A percentile compares a stretch with the other conserved stretches of the same genome.
Conservation (phyloP, 192 early-diverging fungal species). For the Entophlyctis luteolus region DNA sequence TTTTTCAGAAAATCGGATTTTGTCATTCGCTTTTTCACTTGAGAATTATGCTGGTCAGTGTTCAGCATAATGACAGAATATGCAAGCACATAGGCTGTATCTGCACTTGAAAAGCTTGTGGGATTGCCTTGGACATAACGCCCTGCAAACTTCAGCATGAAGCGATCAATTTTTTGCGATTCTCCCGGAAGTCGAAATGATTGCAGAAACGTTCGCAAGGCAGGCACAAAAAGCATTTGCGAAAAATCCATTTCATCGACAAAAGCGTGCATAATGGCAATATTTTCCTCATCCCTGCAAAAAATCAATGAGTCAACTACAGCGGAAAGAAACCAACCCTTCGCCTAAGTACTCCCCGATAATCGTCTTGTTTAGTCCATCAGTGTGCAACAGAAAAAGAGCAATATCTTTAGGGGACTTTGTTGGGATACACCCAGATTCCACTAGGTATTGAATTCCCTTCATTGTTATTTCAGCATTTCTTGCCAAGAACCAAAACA, state of each 20-base stretch:
- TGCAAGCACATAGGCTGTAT: slow-evolving; percentile 88
- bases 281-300: slow-evolving; percentile 74
- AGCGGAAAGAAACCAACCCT: slow-evolving; percentile 49
- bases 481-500: background rate
- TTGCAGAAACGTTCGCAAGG: slow-evolving; percentile 79
- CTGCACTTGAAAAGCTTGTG: slow-evolving; percentile 77
- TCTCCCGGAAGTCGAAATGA: slow-evolving; percentile 89
- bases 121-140: slow-evolving; percentile 83
- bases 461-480: slow-evolving; percentile 16
- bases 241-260: slow-evolving; percentile 85
- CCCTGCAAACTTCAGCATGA: slow-evolving; percentile 97
- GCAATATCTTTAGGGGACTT: slow-evolving; percentile 72
- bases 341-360: slow-evolving; percentile 93
- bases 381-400: slow-evolving; percentile 66
- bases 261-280: slow-evolving; percentile 95
- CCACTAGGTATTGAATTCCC: slow-evolving; percentile 73
- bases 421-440: slow-evolving; percentile 60
- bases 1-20: slow-evolving; percentile 82
- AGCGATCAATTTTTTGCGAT: slow-evolving; percentile 92
- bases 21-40: slow-evolving; percentile 83
- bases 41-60: slow-evolving; percentile 85
- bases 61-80: slow-evolving; percentile 93
- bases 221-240: slow-evolving; percentile 69
- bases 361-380: slow-evolving; percentile 81
- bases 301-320: too few species aligned